A percentile compares a stretch with the other conserved stretches of the same genome.
phyloP scores from a whole-genome alignment of 805 yeast species.

The Scheffersomyces spartinae region DNA sequence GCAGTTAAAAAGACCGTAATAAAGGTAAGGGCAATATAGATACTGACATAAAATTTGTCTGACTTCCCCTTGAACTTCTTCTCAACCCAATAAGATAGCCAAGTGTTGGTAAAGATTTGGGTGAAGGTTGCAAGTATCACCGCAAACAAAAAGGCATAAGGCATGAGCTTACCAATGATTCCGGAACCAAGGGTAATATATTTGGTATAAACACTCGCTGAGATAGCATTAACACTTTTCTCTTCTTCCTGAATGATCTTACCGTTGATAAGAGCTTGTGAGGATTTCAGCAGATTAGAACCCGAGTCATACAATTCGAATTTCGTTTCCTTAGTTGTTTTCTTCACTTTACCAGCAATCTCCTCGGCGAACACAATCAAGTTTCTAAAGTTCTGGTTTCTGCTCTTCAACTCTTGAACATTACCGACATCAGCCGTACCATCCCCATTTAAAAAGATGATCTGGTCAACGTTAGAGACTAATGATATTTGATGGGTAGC shows the following conservation, averaged over 20 bases:
- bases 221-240: constrained; percentile 24
- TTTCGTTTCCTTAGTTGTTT: constrained; percentile 13
- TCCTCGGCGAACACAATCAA: constrained; percentile 36
- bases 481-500: constrained; percentile 34
- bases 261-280: constrained; percentile 9
- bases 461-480: constrained; percentile 25
- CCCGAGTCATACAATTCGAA: constrained; percentile 15
- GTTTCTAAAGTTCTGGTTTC: constrained; percentile 36
- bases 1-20: constrained; percentile 28
- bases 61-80: constrained; percentile 14
- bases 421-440: constrained; percentile 30
- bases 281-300: neutral
- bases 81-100: constrained; percentile 34
- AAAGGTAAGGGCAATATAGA: constrained; percentile 24
- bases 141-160: constrained; percentile 20
- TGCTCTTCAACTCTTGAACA: constrained; percentile 14
- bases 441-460: constrained; percentile 28
- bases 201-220: constrained; percentile 26
- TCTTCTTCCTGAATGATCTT: constrained; percentile 25
- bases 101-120: constrained; percentile 31
- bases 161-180: constrained; percentile 19
- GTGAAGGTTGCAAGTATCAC: constrained; percentile 26
- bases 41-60: constrained; percentile 22
- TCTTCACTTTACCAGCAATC: constrained; percentile 15
- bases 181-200: constrained; percentile 28